phyloP scores from a whole-genome alignment of 2,329 filamentous ascomycete genomes.

The Talaromyces rugulosus region DNA sequence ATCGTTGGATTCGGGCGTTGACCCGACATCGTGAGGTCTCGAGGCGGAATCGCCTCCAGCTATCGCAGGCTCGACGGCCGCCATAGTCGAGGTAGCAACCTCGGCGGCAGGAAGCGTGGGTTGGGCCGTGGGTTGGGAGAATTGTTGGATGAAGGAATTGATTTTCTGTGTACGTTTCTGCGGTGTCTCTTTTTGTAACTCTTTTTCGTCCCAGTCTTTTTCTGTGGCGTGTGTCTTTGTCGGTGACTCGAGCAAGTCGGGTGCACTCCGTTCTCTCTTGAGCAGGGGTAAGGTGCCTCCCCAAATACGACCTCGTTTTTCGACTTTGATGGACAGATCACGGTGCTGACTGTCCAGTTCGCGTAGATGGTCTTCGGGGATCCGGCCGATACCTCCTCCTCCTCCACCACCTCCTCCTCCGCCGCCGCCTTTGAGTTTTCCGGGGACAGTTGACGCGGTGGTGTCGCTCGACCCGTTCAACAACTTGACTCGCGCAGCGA shows the following conservation, averaged over 20 bases:
- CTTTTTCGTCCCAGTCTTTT: neutral
- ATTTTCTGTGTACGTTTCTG: neutral
- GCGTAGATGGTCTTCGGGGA: slow-evolving; percentile 38
- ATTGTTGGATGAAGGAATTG: neutral
- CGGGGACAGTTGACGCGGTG: slow-evolving; percentile 12
- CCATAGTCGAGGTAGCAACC: slow-evolving; percentile 23
- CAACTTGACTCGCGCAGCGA: slow-evolving; percentile 40
- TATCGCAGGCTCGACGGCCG: slow-evolving; percentile 24
- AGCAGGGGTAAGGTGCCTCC: slow-evolving; percentile 13
- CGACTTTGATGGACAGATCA: slow-evolving; percentile 35
- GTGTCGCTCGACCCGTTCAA: slow-evolving; percentile 34
- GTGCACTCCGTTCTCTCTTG: slow-evolving; percentile 16
- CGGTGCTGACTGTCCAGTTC: slow-evolving; percentile 37
- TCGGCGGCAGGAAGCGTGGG: slow-evolving; percentile 12
- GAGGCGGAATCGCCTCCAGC: slow-evolving; percentile 15
- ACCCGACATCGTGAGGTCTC: slow-evolving; percentile 14
- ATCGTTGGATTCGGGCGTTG: slow-evolving; percentile 29
- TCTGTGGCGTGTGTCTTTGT: slow-evolving; percentile 10
- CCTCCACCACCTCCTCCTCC: neutral
- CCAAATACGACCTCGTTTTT: slow-evolving; percentile 36
- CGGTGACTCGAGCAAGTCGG: slow-evolving; percentile 17
- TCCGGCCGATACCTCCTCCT: slow-evolving; percentile 30
- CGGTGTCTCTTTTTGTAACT: neutral
- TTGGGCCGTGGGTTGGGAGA: neutral
- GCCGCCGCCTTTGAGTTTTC: neutral